These are phyloP conservation scores for Debaryomycetaceae sp. DNA, from an alignment of 1,139 yeast species.

Conservation along the genomic window DNA sequence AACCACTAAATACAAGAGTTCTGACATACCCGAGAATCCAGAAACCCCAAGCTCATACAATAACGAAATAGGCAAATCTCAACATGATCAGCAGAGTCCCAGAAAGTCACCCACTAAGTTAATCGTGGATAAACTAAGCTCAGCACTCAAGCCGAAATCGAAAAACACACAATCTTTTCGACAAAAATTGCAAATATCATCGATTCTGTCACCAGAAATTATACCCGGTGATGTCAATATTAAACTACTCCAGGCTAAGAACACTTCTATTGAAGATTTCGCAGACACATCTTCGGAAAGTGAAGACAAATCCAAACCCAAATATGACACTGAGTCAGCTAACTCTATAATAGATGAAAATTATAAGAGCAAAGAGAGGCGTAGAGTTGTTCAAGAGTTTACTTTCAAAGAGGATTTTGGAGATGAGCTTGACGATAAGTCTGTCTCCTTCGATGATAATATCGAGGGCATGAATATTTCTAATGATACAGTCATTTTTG, in stretches of 20 bases:
- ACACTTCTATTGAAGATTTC: constrained; percentile 27
- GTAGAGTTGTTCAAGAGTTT: constrained; percentile 9
- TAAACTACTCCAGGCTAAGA: neutral
- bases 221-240: neutral
- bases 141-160: constrained; percentile 20
- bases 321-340: constrained; percentile 29
- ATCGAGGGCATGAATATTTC: neutral
- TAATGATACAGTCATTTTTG: neutral
- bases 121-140: constrained; percentile 3
- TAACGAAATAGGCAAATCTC: constrained; percentile 9
- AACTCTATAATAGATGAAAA: constrained; percentile 34
- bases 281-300: constrained; percentile 40
- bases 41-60: neutral
- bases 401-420: constrained; percentile 33
- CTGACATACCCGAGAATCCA: neutral
- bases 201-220: neutral
- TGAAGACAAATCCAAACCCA: constrained; percentile 9
- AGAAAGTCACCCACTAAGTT: constrained; percentile 1
- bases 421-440: constrained; percentile 10
- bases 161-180: constrained; percentile 17
- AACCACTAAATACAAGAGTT: neutral
- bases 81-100: constrained; percentile 6
- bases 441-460: neutral
- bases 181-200: neutral
- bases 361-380: constrained; percentile 8